Evolutionary conservation across 225 moss, liverwort and hornwort genomes (phyloP), one percentile per base, ranked within the genome.

Genomic region (Polytrichum formosum): DNA sequence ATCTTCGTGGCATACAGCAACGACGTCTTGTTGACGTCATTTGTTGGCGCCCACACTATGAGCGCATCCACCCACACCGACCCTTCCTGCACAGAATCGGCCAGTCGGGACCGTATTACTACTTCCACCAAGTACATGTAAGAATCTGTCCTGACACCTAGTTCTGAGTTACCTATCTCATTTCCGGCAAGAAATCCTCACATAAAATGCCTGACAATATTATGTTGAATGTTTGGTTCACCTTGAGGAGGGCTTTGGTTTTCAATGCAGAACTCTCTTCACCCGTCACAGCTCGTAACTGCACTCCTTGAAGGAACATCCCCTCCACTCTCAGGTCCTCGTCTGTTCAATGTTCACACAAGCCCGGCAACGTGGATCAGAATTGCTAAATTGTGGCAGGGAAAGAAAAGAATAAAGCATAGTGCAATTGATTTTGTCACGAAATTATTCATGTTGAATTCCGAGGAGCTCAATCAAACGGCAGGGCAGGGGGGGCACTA

Each of bases 261-360:
- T 78, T 76, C 53, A 87, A 76, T 7, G 79, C 67, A 20, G 28
- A 54, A 61, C 74, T 75, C 19, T 60, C 77, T 53, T 81, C 81
- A 29, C 56, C 70, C 61, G 76, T 71, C 5, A 73, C 77, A 64
- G 79, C 84, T 70, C 81, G 72, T 73, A 87, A 75, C 81, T 87
- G 87, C 31, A 84, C 84, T 70, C 87, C 87, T 19, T 81, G 81
- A 63, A 87, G 84, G 54, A 84, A 87, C 28, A 84, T 70, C 6
- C 87, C 87, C 65, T 87, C 87, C 23, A 84, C 77, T 37, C 87
- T 79, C 73, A 87, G 68, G 67, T 87, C 79, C 55, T 74, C 71
- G 21, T 76, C 87, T 87, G 75, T 26, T 55, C 30, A 60, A 46
- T 46, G 46, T 2, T 22, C 6, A 60, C 31, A 31, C 17, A 70